Conservation (phyloP, 139 green algal species). For the Edaphochlamys debaryana region DNA sequence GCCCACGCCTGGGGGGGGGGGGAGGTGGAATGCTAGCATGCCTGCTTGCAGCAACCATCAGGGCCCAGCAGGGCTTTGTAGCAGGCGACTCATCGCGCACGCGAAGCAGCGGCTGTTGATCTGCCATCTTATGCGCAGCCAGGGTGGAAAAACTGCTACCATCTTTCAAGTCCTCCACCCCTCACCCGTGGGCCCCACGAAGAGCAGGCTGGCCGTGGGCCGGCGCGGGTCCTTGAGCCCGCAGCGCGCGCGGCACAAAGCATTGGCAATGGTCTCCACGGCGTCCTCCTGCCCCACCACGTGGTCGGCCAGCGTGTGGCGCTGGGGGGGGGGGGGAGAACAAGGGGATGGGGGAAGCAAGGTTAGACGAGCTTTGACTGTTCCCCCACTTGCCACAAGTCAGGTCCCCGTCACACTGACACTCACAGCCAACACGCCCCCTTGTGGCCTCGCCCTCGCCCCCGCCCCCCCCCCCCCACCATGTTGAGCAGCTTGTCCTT, state of each 20-base stretch:
- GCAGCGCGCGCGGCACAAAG: constrained; percentile 91
- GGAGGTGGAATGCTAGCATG: no score
- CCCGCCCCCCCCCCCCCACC: constrained; percentile 46
- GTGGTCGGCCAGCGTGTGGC: constrained; percentile 46
- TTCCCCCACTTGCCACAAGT: no score
- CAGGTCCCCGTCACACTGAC: no score
- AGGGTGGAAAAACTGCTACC: no score
- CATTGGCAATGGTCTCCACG: constrained; percentile 88
- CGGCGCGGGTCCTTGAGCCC: constrained; percentile 90
- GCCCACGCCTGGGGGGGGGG: constrained; percentile 79
- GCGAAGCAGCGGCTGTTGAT: no score
- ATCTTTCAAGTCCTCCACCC: no score
- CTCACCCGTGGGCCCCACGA: constrained; percentile 93
- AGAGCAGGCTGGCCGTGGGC: constrained; percentile 96
- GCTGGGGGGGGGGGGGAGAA: constrained; percentile 25
- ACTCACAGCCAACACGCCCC: no score
- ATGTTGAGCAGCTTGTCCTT: constrained; percentile 88
- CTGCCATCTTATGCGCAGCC: background rate
- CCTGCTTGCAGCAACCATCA: no score
- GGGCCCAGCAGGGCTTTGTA: no score
- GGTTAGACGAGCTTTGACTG: no score
- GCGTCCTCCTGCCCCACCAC: constrained; percentile 90
- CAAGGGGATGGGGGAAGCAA: background rate
- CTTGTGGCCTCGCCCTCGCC: background rate
- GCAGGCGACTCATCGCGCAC: no score